A percentile compares a stretch with the other conserved stretches of the same genome.
These are phyloP conservation scores for Begonia loranthoides DNA, from an alignment of 306 rosid genomes.

Conservation along the genomic window DNA sequence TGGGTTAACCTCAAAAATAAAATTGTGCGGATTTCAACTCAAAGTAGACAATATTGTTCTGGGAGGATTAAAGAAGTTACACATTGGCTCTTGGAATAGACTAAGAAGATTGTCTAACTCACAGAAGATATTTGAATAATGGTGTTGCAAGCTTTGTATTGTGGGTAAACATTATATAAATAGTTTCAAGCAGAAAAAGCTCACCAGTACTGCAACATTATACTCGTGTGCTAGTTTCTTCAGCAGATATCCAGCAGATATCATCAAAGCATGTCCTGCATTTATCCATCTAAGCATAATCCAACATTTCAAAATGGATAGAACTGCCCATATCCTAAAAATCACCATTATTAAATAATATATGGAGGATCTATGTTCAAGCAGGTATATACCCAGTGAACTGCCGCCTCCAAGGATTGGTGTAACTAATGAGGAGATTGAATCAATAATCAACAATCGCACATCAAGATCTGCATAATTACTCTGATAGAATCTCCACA, in stretches of 20 bases:
- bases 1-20: no score
- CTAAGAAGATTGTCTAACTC: no score
- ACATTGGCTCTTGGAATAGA: no score
- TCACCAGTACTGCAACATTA: slow-evolving; percentile 62
- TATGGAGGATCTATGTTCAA: slow-evolving; percentile 7
- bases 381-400: slow-evolving; percentile 54
- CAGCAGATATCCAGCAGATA: slow-evolving; percentile 65
- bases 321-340: neutral
- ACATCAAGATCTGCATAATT: slow-evolving; percentile 29
- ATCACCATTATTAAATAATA: neutral
- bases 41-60: no score
- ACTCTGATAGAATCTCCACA: slow-evolving; percentile 23
- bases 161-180: neutral
- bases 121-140: neutral
- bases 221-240: slow-evolving; percentile 78
- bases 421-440: slow-evolving; percentile 66
- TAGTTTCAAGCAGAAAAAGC: slow-evolving; percentile 12
- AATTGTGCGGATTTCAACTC: no score
- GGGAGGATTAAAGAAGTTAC: no score
- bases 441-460: slow-evolving; percentile 69
- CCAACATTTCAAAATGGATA: slow-evolving; percentile 5
- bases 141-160: neutral
- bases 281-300: slow-evolving; percentile 18
- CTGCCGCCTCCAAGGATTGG: slow-evolving; percentile 75
- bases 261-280: slow-evolving; percentile 77